Base-by-base conservation (phyloP, 306 rosid genomes). In the Fragaria iinumae region DNA sequence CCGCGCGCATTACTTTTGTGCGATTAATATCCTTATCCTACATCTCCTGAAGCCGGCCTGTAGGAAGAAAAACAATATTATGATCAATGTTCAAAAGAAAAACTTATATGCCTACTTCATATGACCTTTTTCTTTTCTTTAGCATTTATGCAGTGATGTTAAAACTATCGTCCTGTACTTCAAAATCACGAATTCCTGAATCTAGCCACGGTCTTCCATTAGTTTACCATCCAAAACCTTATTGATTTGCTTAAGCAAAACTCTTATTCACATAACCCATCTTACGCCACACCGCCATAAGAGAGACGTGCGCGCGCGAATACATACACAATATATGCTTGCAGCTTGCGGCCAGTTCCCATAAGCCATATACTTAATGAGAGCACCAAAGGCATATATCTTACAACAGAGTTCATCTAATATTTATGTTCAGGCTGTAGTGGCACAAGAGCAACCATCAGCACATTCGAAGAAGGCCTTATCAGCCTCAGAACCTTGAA, bases 391-490 rank as follows among this genome's bases (percentile, higher is more conserved):
- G 43, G 8, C 43, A 39, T 53, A 44, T 44, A 55, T 55, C 7
- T 0, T 56, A 23, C 34, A 57, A 11, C 17, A 23, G 64, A 23
- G 34, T 57, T 57, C 34, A 11, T 25, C 64, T 57, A 56, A 59
- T 23, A 4, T 23, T 32, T 32, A 2, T 59, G 14, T 59, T 39
- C 38, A 36, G 67, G 73, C 38, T 8, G 68, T 64, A 52, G 77
- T 63, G 27, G 27, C 6, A 66, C 82, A 80, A 60, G 53, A 44
- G 63, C 79, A 84, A 13, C 69, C 45, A 71, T 27, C 69, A 38
- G 78, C 38, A 77, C 89, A 85, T 52, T 85, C 78, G 41, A 66
- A 80, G 80, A 69, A 76, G 60, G 82, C 72, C 50, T 82, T 85
- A 56, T 79, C 74, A n/a, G 79, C 77, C 21, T 76, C 81, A 55